Base-by-base conservation (phyloP, 2,329 filamentous ascomycete genomes). In the Domatiomyces globalis region DNA sequence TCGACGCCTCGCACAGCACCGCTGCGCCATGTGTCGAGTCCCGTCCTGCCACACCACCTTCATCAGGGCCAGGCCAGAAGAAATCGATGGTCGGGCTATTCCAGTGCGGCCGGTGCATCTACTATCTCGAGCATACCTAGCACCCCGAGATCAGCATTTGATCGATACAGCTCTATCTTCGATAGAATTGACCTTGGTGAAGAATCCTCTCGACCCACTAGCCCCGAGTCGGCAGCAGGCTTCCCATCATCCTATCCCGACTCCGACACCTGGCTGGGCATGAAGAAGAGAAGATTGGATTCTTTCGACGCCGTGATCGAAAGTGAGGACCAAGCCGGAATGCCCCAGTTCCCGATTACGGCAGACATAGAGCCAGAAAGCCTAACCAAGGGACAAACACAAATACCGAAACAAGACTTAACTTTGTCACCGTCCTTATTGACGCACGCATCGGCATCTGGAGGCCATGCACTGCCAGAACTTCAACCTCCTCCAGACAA, bases 131-230 rank as follows among this genome's bases (percentile, higher is more conserved):
- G 89, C 0, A 75, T 84, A 1, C 83, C 88, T 1, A 88, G 83
- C 60, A 95, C 90, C 3, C 89, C 92, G 0, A 77, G 76, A 45
- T 92, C 87, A 1, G 80, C 58, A 45, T 58, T 80, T 27, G 80
- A 81, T 56, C 79, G 83, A 17, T 78, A 78, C 48, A 87, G 78
- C 10, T 81, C 85, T 0, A 72, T 95, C 46, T 95, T 95, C 61
- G 90, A 95, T 64, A 77, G 80, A 29, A 70, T 77, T 9, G 79
- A 84, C 58, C 76, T 74, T 56, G 76, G 74, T 51, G 72, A 70
- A 45, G 83, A 86, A 49, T 82, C 78, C 2, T 88, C 86, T 9
- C 76, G 82, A 46, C 86, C 89, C 0, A 83, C 80, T 1, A 95
- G 89, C 39, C 90, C 92, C 0, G 82, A 85, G 15, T 94, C 87